Conservation (phyloP, 2,329 filamentous ascomycete genomes). For the Neurospora sp. region DNA sequence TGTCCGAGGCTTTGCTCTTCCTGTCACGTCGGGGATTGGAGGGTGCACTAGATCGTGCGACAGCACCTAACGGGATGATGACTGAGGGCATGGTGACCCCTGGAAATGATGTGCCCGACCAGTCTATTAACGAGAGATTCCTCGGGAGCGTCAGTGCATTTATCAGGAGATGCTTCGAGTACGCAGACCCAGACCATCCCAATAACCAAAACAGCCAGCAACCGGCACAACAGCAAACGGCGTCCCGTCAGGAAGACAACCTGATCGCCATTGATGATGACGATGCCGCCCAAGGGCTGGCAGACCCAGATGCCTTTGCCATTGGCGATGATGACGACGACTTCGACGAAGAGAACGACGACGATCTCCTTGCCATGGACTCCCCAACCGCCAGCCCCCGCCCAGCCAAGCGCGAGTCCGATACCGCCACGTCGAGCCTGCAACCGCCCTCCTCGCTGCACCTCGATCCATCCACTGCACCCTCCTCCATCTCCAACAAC, state of each 20-base stretch:
- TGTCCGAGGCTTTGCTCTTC: conserved; percentile 89
- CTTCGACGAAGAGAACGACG: conserved; percentile 32
- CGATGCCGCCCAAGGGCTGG: conserved; percentile 20
- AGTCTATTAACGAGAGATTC: conserved; percentile 74
- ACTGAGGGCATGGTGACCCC: conserved; percentile 32
- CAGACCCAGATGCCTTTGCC: conserved; percentile 48
- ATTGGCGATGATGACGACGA: conserved; percentile 65
- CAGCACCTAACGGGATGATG: conserved; percentile 35
- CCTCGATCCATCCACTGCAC: conserved; percentile 10
- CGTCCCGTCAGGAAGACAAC: conserved; percentile 13
- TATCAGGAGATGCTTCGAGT: conserved; percentile 93
- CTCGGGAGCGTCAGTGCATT: conserved; percentile 90
- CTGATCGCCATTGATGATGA: conserved; percentile 10
- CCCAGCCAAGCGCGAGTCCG: conserved; percentile 12
- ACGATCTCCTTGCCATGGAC: conserved; percentile 53
- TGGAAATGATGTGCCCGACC: conserved; percentile 33
- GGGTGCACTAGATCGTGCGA: conserved; percentile 56
- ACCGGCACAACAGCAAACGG: conserved; percentile 21
- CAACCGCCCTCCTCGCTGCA: conserved; percentile 17
- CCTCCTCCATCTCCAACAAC: conserved; percentile 6
- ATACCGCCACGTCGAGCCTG: conserved; percentile 2
- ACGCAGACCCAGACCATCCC: conserved; percentile 84
- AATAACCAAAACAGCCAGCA: conserved; percentile 36
- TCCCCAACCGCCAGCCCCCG: conserved; percentile 33
- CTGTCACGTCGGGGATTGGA: conserved; percentile 81